Evolutionary conservation across 179 eudicot genomes (phyloP).

Genomic region (Spinacia oleracea): DNA sequence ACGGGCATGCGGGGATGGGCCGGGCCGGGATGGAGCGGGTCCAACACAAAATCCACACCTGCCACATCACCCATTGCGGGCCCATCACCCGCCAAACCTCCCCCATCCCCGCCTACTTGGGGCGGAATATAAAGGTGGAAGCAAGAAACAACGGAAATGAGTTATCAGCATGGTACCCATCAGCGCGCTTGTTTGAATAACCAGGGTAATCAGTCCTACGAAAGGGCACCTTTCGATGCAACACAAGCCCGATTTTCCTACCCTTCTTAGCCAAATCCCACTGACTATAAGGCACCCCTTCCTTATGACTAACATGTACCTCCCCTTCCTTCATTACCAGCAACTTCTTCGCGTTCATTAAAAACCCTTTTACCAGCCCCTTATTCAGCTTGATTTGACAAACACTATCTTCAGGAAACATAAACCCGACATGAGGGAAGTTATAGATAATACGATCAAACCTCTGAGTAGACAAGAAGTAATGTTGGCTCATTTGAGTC

Average conservation of each 20-base stretch:
- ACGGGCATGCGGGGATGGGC: too few species aligned
- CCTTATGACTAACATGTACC: slow-evolving; percentile 45
- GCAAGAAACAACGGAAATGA: slow-evolving; percentile 40
- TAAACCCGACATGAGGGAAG: slow-evolving; percentile 53
- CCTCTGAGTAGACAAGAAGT: slow-evolving; percentile 33
- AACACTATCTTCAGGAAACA: slow-evolving; percentile 35
- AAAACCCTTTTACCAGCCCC: slow-evolving; percentile 43
- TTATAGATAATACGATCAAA: slow-evolving; percentile 54
- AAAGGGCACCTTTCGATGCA: slow-evolving; percentile 36
- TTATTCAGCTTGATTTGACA: slow-evolving; percentile 53
- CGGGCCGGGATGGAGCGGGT: too few species aligned
- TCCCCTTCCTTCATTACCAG: slow-evolving; percentile 36
- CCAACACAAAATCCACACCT: too few species aligned
- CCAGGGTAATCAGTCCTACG: slow-evolving; percentile 42
- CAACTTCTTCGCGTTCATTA: slow-evolving; percentile 42
- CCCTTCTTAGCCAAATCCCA: slow-evolving; percentile 50
- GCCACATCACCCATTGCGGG: too few species aligned
- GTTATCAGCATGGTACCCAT: slow-evolving; percentile 35
- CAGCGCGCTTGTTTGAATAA: slow-evolving; percentile 47
- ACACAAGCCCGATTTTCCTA: slow-evolving; percentile 31
- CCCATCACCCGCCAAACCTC: too few species aligned
- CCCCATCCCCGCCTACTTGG: too few species aligned
- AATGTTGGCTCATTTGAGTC: slow-evolving; percentile 36
- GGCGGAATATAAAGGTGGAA: slow-evolving; percentile 37
- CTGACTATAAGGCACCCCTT: slow-evolving; percentile 37